These are phyloP conservation scores for Aspergillus sp. DNA, from an alignment of 2,329 filamentous ascomycete species.

Conservation along the genomic window DNA sequence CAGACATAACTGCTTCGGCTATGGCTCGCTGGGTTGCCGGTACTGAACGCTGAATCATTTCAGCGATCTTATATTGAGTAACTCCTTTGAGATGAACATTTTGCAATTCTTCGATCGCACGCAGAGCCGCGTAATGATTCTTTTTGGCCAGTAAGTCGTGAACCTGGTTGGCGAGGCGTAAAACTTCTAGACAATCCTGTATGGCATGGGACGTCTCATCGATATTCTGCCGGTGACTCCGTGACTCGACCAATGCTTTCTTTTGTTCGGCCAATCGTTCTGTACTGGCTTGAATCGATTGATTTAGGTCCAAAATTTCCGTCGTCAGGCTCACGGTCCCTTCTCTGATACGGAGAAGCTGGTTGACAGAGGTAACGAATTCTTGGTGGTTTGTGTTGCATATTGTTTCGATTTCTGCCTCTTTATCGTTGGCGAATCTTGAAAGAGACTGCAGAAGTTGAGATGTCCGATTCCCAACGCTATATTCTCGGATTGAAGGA, in stretches of 20 bases:
- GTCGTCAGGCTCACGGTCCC: conserved; percentile 80
- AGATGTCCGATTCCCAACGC: conserved; percentile 62
- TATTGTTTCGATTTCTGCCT: conserved; percentile 85
- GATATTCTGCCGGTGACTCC: conserved; percentile 88
- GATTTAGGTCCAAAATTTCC: conserved; percentile 85
- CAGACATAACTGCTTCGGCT: conserved; percentile 91
- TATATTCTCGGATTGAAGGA: conserved; percentile 84
- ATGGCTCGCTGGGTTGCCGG: conserved; percentile 87
- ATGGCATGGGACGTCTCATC: conserved; percentile 83
- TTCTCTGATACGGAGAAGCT: conserved; percentile 84
- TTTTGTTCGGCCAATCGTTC: conserved; percentile 93
- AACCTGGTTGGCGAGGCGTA: conserved; percentile 87
- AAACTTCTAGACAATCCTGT: conserved; percentile 82
- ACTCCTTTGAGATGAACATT: conserved; percentile 94
- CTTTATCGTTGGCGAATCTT: conserved; percentile 76
- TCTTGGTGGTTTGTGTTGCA: conserved; percentile 95
- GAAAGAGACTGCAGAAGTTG: conserved; percentile 70
- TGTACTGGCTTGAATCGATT: conserved; percentile 90
- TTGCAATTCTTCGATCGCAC: conserved; percentile 88
- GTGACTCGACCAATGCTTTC: conserved; percentile 84
- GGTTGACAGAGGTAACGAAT: conserved; percentile 87
- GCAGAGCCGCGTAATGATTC: conserved; percentile 89
- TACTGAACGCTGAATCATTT: conserved; percentile 92
- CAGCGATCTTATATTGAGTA: conserved; percentile 87
- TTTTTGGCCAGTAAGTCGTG: conserved; percentile 87